Evolutionary conservation across 768 basidiomycete species (phyloP).

Genomic region (Agrocybe pediades): DNA sequence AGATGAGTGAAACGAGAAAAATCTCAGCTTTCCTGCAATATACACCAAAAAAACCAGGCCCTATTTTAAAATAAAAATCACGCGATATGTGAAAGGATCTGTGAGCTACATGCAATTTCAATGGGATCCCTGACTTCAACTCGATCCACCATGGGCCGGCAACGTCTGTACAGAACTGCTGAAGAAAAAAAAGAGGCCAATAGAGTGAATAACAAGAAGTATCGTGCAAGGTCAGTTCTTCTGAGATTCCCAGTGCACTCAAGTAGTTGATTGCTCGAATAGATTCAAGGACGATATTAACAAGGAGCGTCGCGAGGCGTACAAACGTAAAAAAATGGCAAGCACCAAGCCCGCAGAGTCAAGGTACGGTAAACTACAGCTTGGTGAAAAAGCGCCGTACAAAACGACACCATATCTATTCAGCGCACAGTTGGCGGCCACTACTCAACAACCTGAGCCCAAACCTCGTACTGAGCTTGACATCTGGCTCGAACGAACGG

Average conservation of each 20-base stretch:
- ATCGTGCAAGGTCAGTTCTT: not conserved
- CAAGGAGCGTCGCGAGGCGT: not conserved
- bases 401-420: no score
- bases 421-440: no score
- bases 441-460: no score
- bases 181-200: not conserved
- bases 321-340: no score
- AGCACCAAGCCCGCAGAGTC: no score
- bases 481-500: not conserved
- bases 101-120: no score
- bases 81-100: no score
- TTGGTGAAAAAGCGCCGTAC: no score
- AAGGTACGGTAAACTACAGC: not conserved
- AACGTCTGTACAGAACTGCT: not conserved
- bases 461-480: not conserved
- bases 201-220: not conserved
- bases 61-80: no score
- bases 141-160: not conserved
- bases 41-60: no score
- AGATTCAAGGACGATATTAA: not conserved
- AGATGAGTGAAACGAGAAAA: no score
- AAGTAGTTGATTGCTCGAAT: not conserved
- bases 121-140: not conserved
- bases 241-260: not conserved
- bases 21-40: no score